Base-by-base conservation (phyloP, 2,329 filamentous ascomycete genomes). In the Claviceps africana region DNA sequence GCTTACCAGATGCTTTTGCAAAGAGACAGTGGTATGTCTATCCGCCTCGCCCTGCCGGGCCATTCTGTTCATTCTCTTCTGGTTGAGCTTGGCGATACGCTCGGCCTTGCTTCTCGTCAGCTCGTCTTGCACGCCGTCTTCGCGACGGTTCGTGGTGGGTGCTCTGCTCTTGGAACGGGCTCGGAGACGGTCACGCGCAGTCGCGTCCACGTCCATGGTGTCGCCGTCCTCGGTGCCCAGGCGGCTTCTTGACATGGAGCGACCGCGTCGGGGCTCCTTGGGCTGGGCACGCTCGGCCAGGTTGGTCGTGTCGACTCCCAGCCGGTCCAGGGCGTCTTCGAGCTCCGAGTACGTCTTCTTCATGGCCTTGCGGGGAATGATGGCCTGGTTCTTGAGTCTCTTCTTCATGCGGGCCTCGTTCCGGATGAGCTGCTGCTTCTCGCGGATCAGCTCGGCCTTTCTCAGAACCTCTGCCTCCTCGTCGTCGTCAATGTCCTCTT, bases 21-120 rank as follows among this genome's bases (percentile, higher is more conserved):
- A 72, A 51, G 86, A 78, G 39, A 86, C 86, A 52, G 83, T 83
- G 56, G 82, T 82, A 72, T 97, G 91, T 66, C 94, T 82, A 77
- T 98, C 93, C 56, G 85, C 90, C 75, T 98, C 93, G 76, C 93
- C 93, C 77, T 94, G 88, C 69, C 90, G 83, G 45, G 93, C 93
- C 85, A 94, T 93, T 58, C 91, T 82, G 76, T 98, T 98, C 89
- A 94, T 96, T 81, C 89, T 91, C 78, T 91, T 89, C 83, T 98
- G 94, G 62, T 83, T 78, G 66, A 98, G 72, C 78, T 95, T 97
- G 65, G 82, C 78, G 66, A 94, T 75, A 63, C 85, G 83, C 69
- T 95, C 90, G 39, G 88, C 89, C 79, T 91, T 94, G 55, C 75
- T 77, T 59, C 86, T 79, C 48, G 78, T 73, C 51, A 66, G 69